Evolutionary conservation across 2,329 filamentous ascomycete species (phyloP).

Genomic region (Xylariaceae sp.): DNA sequence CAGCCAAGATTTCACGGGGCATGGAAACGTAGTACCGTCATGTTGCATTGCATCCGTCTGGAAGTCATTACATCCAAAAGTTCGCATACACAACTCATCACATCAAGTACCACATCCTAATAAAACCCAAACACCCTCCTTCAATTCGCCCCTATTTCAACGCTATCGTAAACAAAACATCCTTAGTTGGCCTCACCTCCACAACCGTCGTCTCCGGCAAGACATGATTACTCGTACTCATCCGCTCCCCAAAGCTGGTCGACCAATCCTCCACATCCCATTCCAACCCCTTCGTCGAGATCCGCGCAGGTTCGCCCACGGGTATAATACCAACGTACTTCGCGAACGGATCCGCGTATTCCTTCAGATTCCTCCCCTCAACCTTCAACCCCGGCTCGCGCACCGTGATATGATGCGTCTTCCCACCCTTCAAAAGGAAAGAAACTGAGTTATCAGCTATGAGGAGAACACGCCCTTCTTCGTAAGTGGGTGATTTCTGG

Average conservation of each 20-base stretch:
- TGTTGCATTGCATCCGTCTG: background rate
- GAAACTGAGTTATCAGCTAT: constrained; percentile 77
- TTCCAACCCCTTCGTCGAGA: constrained; percentile 74
- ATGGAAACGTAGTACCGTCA: background rate
- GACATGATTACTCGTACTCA: constrained; percentile 80
- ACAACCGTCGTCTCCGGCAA: constrained; percentile 53
- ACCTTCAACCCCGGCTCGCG: constrained; percentile 36
- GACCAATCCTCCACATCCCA: constrained; percentile 87
- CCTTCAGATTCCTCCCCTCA: background rate
- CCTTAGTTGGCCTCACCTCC: constrained; percentile 55
- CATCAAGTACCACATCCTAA: too few species aligned
- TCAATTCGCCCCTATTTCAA: constrained; percentile 34
- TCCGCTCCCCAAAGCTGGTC: constrained; percentile 65
- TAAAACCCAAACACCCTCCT: too few species aligned
- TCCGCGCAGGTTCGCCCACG: constrained; percentile 68
- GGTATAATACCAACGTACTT: constrained; percentile 85
- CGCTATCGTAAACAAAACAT: constrained; percentile 72
- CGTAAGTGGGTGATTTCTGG: constrained; percentile 44
- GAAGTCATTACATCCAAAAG: background rate
- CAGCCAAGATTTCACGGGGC: background rate
- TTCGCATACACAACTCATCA: too few species aligned
- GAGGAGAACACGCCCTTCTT: constrained; percentile 62
- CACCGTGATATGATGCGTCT: constrained; percentile 61
- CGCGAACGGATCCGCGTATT: constrained; percentile 50
- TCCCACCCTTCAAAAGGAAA: constrained; percentile 61